Base-by-base conservation (phyloP, 768 basidiomycete genomes). In the Tulasnella sp. region DNA sequence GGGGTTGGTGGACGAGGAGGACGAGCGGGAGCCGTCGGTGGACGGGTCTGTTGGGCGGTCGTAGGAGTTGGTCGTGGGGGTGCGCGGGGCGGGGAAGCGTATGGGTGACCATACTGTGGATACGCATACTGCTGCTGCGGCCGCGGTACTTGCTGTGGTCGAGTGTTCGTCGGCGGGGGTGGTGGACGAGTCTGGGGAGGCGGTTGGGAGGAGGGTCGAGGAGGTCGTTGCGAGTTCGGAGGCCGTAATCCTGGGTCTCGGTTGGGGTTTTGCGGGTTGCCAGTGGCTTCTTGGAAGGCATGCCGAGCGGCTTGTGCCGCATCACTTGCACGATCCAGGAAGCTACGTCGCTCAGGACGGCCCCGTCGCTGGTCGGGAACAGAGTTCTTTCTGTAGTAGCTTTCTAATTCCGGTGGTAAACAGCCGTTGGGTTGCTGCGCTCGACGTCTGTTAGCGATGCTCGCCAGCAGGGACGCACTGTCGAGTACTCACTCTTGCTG, bases 371-470 rank as follows among this genome's bases (percentile, higher is more conserved):
- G 84, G 24, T 85, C 88, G 5, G 93, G 92, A 0, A 94, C 90
- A 18, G 92, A 92, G 83, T 92, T 85, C 75, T 86, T 88, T 81
- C 92, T 88, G 85, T 93, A 94, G 83, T 87, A 92, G 72, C 86
- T 88, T 90, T 91, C 40, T 18, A 50, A 28, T 18, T 44, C 28
- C 8, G 37, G 58, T 1, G 90, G 85, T 44, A 95, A 87, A 84
- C 93, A 94, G 1, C 93, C 93, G 83, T 91, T 90, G 24, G 85
- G 83, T 16, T 85, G 89, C 93, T 94, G 73, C 37, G 50, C 18
- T 24, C 8, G 60, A 22, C 12, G 54, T 18, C 20, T 22, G 44
- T 76, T 41, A 76, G 75, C 44, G 1, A 3, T 42, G 5, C n/a
- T 3, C 11, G 3, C 34, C 16, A 18, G 44, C 6, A 11, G n/a